Evolutionary conservation across 2,329 filamentous ascomycete genomes (phyloP), one percentile per base, ranked within the genome.

Genomic region (Monosporascus sp.): DNA sequence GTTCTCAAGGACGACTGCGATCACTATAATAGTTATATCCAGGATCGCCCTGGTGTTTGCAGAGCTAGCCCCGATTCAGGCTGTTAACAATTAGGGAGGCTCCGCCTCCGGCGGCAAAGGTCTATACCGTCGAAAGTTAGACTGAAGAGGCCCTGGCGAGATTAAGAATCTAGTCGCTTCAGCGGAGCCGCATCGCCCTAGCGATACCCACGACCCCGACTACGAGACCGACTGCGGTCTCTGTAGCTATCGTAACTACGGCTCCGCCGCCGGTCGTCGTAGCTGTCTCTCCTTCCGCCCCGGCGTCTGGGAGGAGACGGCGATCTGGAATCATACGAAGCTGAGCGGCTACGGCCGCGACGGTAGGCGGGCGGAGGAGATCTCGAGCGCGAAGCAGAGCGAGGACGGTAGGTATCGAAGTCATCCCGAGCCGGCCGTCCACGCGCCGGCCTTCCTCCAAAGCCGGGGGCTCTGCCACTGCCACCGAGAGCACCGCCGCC

Each of bases 371-470:
- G 62, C 20, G 60, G 68, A 39, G 65, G 68, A 3, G 66, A 67
- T 52, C 80, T 68, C 22, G 79, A 81, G 54, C 75, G 68, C n/a
- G 76, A 77, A 45, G 72, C 74, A 55, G 72, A 74, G 6, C 76
- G 74, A n/a, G 84, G 85, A 6, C 84, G 78, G 65, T 87, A 89
- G 27, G 77, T 79, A 60, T 86, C 81, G 47, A 61, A 62, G 52
- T 48, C 76, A 73, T 56, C 76, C 67, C 51, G 72, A 62, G 8
- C 51, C 46, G 58, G 14, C 2, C 64, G 59, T 39, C 61, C 62
- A 27, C 62, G 64, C 45, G 57, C 61, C 6, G 42, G 48, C 50
- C 63, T 60, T 31, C 57, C 54, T 18, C 74, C 75, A 44, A 62
- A 61, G 6, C 61, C 63, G 15, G 57, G 57, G 7, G 55, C 57